These are phyloP conservation scores for Marsdenia floribunda DNA, from an alignment of 257 asterid species.

Conservation along the genomic window DNA sequence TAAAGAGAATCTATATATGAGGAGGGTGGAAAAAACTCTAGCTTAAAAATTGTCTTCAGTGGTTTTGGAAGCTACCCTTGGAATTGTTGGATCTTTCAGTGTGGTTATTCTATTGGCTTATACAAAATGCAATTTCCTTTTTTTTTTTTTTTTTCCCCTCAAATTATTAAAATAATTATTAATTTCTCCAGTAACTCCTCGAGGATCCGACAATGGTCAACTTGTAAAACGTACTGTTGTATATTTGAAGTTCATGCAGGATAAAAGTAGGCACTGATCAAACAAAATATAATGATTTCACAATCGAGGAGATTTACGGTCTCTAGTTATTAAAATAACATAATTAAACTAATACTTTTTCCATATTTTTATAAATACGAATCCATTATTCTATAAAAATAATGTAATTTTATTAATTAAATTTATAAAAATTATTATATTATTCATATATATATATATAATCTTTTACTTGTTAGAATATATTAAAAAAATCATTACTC, in stretches of 20 bases:
- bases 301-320: too few species aligned
- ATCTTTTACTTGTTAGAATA: too few species aligned
- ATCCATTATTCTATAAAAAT: too few species aligned
- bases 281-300: background rate
- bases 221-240: conserved; percentile 16
- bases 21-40: background rate
- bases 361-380: too few species aligned
- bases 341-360: too few species aligned
- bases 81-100: conserved; percentile 18
- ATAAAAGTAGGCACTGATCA: background rate
- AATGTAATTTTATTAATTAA: too few species aligned
- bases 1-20: background rate
- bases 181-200: conserved; percentile 1
- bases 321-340: too few species aligned
- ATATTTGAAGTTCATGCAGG: conserved; percentile 6
- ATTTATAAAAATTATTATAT: too few species aligned
- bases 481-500: too few species aligned
- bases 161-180: too few species aligned
- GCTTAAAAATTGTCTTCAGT: background rate
- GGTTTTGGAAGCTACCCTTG: conserved; percentile 21
- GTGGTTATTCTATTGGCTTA: conserved; percentile 7
- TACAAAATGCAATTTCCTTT: background rate
- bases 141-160: background rate
- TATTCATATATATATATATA: too few species aligned
- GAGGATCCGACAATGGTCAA: conserved; percentile 19